Base-by-base conservation (phyloP, 2,329 filamentous ascomycete species). In the Phoma sp. region DNA sequence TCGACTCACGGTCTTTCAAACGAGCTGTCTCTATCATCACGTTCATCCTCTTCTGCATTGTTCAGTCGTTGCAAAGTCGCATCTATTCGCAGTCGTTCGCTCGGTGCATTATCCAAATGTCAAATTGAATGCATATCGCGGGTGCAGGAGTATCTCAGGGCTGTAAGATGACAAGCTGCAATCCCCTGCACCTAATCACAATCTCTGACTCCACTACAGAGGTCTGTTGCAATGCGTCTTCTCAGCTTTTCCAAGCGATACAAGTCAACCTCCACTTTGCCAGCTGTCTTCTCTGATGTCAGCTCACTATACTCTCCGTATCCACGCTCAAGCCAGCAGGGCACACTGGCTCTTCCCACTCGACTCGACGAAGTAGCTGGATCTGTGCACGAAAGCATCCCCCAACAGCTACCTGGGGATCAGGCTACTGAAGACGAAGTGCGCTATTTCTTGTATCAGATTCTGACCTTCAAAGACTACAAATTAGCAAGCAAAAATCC, bases 361-460 rank as follows among this genome's bases (percentile, higher is more conserved):
- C 40, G 36, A 5, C 37, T 46, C 2, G 43, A 52, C 5, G 32
- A 52, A 13, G 41, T 52, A 6, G 43, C 32, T 6, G 10, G 11
- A 0, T 39, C 43, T 24, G 24, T 35, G 10, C 50, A 52, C 14
- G 29, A 23, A n/a, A 25, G 10, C 4, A 8, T 47, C 9, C 50
- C 57, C 4, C n/a, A 33, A 22, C 33, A 47, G 8, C 45, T 63
- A 7, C 62, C 62, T 1, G 36, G 33, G 1, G 32, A 29, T 2
- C 29, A 57, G 0, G 59, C 55, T 22, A 35, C 33, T 32, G 27
- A 46, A 7, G 47, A 66, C 22, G 56, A 62, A 27, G 63, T 66
- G 4, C 61, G 56, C 4, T 64, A 60, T 35, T 67, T 64, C 29
- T 39, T 69, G 2, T 69, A 63, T 36, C 39, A 57, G 18, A 23